phyloP scores from a whole-genome alignment of 176 grass and related monocot species.

The Bonia amplexicaulis region DNA sequence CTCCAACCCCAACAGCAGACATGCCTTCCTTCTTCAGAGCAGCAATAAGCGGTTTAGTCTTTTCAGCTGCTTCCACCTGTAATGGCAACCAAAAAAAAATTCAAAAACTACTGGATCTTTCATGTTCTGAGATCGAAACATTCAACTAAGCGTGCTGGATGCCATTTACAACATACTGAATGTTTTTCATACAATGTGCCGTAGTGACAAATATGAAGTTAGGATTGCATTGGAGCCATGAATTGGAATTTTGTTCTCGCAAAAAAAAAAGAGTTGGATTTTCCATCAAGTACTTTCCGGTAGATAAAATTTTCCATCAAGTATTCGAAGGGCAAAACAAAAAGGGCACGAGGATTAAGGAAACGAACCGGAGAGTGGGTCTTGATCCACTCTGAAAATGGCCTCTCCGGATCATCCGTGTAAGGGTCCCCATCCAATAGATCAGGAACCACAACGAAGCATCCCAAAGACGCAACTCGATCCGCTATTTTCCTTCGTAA shows the following conservation, averaged over 20 bases:
- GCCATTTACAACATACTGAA: not conserved
- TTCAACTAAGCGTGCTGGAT: not conserved
- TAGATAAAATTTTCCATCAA: not conserved
- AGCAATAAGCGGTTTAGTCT: constrained; percentile 42
- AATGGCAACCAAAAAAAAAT: not conserved
- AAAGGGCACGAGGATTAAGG: too few species aligned
- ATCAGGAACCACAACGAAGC: constrained; percentile 62
- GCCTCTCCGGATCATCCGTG: constrained; percentile 23
- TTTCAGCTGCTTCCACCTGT: constrained; percentile 28
- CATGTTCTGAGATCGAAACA: not conserved
- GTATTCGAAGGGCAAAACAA: not conserved
- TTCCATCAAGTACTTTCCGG: not conserved
- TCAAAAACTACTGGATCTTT: not conserved
- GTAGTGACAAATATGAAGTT: not conserved
- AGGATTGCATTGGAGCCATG: not conserved
- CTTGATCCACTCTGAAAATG: constrained; percentile 43
- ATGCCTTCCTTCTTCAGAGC: constrained; percentile 50
- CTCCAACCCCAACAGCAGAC: constrained; percentile 41
- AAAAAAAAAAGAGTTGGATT: not conserved
- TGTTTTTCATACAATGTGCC: not conserved
- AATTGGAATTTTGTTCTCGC: not conserved
- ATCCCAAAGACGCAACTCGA: constrained; percentile 42
- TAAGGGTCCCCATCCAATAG: constrained; percentile 51
- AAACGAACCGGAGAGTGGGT: constrained; percentile 46
- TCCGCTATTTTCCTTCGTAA: constrained; percentile 59